Evolutionary conservation across 768 basidiomycete genomes (phyloP).

Genomic region (Psilocybe sp.): DNA sequence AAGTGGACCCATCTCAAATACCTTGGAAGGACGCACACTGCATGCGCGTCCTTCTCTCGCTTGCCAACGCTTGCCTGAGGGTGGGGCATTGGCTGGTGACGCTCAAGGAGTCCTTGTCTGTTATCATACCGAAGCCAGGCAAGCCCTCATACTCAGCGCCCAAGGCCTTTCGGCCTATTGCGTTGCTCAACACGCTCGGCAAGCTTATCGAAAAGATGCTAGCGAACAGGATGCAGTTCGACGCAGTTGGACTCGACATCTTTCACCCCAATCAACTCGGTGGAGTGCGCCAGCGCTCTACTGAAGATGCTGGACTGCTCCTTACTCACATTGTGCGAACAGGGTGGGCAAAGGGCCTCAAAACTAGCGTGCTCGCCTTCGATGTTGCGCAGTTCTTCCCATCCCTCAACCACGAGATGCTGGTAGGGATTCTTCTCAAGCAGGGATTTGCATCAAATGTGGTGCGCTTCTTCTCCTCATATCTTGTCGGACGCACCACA

Average conservation of each 20-base stretch:
- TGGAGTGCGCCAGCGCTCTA: conserved; percentile 11
- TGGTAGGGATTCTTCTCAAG: neutral
- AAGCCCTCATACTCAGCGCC: conserved; percentile 6
- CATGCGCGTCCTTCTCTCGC: too few species aligned
- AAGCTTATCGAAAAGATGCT: conserved; percentile 12
- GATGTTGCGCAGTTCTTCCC: neutral
- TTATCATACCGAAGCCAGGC: conserved; percentile 14
- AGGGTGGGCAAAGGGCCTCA: conserved; percentile 15
- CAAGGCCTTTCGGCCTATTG: conserved; percentile 10
- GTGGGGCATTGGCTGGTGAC: neutral
- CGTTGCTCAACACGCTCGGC: conserved; percentile 10
- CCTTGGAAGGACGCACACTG: too few species aligned
- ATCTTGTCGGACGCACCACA: neutral
- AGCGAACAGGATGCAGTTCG: conserved; percentile 5
- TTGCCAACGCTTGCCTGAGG: conserved; percentile 3
- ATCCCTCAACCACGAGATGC: neutral
- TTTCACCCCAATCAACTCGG: conserved; percentile 7
- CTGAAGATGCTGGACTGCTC: conserved; percentile 16
- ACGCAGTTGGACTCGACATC: neutral
- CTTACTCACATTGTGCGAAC: conserved; percentile 15
- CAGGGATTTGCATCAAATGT: neutral
- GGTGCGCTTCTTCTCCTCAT: conserved; percentile 1
- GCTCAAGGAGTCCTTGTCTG: conserved; percentile 12
- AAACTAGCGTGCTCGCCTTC: conserved; percentile 6
- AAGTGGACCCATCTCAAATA: too few species aligned